Evolutionary conservation across 129 eudicot species (phyloP), one percentile per base, ranked within the genome.

Genomic region (Centrapalus pauciflorus): DNA sequence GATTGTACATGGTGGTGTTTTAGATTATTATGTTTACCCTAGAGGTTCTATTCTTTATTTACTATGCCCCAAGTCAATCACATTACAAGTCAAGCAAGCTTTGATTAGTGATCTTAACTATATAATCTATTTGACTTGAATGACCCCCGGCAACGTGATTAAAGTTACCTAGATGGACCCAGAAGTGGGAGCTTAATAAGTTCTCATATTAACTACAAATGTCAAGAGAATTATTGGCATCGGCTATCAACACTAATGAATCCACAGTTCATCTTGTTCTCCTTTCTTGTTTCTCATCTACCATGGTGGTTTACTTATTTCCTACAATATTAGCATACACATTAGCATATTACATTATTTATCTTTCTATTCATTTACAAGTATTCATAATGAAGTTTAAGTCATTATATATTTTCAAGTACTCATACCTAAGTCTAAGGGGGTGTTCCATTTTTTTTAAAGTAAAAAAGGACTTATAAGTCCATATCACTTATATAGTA

Each of bases 151-250:
- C 10, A 59, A 12, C 27, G 9, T 8, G 17, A 60, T 9, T 34
- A 19, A 34, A 60, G 27, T 60, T 33, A 60, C 48, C 49, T 60
- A 60, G 29, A 33, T 34, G 26, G 21, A 60, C 34, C 49, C 67
- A 61, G n/a, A 61, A 4, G 24, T 21, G 20, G 9, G 12, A 8
- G 46, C 19, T 33, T 17, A 45, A 59, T 11, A 58, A 19, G 17
- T 59, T 59, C 66, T 35, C 11, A 20, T 61, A 11, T 21, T 11
- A 26, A 61, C 20, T 33, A 35, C 30, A 61, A 60, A 60, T 20
- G 46, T 33, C 5, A 13, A 38, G 16, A 62, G 2, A 12, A 62
- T 38, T 25, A 25, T 25, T 24, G 35, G 3, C 54, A 62, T 11
- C n/a, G 24, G 35, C 68, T 10, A 25, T 38, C 34, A 24, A 37